Conservation (phyloP, 805 yeast species). For the Metschnikowia baotianmanensis region DNA sequence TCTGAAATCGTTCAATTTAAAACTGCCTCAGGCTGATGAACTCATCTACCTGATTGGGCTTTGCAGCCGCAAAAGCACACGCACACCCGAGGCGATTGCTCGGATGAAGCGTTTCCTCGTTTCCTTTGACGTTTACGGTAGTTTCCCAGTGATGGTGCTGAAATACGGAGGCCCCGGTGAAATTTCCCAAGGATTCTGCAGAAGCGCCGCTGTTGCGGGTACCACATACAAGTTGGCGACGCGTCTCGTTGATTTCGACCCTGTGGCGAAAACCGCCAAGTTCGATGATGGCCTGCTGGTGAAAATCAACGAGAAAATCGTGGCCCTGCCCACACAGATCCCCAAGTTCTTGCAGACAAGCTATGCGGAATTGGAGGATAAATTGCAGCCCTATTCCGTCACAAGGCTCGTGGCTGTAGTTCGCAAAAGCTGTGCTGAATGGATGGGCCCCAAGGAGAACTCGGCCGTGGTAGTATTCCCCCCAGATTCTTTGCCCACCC, state of each 20-base stretch:
- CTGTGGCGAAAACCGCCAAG: constrained; percentile 60
- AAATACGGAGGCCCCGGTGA: constrained; percentile 97
- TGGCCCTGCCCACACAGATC: constrained; percentile 68
- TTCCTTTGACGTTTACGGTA: constrained; percentile 90
- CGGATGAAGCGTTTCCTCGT: constrained; percentile 79
- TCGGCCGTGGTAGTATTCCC: constrained; percentile 93
- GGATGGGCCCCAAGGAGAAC: constrained; percentile 84
- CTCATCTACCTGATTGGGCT: constrained; percentile 84
- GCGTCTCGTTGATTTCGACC: constrained; percentile 61
- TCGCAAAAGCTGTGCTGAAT: constrained; percentile 81
- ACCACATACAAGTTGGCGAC: constrained; percentile 87
- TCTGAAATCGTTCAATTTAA: constrained; percentile 63
- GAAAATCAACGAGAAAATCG: constrained; percentile 73
- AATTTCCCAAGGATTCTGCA: constrained; percentile 91
- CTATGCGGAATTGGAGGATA: constrained; percentile 41
- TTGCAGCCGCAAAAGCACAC: constrained; percentile 56
- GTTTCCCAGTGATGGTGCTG: constrained; percentile 86
- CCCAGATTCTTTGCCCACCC: constrained; percentile 65
- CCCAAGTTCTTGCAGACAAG: constrained; percentile 43
- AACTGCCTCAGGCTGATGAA: constrained; percentile 74
- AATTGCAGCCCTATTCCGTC: constrained; percentile 48
- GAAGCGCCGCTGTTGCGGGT: constrained; percentile 98
- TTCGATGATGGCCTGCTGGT: constrained; percentile 75
- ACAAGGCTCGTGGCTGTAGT: constrained; percentile 82
- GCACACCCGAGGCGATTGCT: constrained; percentile 72